Percentiles rank a stretch among this genome's conserved stretches.
Conservation (phyloP, 2,329 filamentous ascomycete genomes). For the Cyanodermella asteris region DNA sequence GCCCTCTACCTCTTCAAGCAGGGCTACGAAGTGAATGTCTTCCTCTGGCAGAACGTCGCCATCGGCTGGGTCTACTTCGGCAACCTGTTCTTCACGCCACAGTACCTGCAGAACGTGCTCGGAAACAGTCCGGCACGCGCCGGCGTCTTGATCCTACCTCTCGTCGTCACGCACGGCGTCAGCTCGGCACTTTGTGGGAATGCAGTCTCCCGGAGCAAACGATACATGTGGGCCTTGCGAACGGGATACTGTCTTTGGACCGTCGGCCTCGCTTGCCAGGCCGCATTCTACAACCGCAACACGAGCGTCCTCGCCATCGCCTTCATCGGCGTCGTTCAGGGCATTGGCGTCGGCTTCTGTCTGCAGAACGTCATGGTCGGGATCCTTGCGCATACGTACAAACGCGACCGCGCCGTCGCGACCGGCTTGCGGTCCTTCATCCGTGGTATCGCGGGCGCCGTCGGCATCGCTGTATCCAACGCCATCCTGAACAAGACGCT, state of each 20-base stretch:
- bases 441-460: slow-evolving; percentile 17
- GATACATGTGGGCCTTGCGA: slow-evolving; percentile 13
- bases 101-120: slow-evolving; percentile 16
- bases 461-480: slow-evolving; percentile 14
- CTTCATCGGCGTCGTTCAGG: slow-evolving; percentile 14
- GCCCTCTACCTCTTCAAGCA: too few relatives aligned
- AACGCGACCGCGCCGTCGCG: slow-evolving; percentile 17
- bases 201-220: slow-evolving; percentile 12
- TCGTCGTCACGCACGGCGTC: slow-evolving; percentile 12
- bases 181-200: slow-evolving; percentile 14
- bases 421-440: slow-evolving; percentile 20
- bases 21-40: too few relatives aligned
- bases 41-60: too few relatives aligned
- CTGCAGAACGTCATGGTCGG: slow-evolving; percentile 19
- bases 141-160: slow-evolving; percentile 12
- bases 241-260: slow-evolving; percentile 17
- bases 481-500: slow-evolving; percentile 14
- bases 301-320: slow-evolving; percentile 13
- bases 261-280: slow-evolving; percentile 14
- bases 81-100: slow-evolving; percentile 13
- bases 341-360: slow-evolving; percentile 15
- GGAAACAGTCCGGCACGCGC: slow-evolving; percentile 11
- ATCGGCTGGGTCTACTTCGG: slow-evolving; percentile 13
- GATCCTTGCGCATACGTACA: slow-evolving; percentile 17
- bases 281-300: slow-evolving; percentile 10